Conservation (phyloP, 1,284 basidiomycete species). For the Porphyrellus sp. region DNA sequence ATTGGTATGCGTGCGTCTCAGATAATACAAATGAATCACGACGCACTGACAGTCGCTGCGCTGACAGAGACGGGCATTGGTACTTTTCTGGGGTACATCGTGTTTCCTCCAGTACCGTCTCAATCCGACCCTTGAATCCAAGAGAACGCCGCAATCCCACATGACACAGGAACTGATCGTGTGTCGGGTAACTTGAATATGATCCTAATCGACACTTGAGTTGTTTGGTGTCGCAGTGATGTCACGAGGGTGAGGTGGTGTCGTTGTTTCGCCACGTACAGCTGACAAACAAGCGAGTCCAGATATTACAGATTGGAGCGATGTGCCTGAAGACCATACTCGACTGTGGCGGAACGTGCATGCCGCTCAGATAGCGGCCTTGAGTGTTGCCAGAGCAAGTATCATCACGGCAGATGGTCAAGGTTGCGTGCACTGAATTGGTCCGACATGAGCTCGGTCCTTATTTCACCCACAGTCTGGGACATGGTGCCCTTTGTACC, state of each 20-base stretch:
- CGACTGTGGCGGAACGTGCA: constrained; percentile 69
- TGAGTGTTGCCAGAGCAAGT: constrained; percentile 48
- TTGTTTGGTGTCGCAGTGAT: constrained; percentile 71
- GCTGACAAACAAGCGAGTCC: constrained; percentile 1
- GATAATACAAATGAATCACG: constrained; percentile 53
- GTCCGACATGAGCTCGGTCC: constrained; percentile 44
- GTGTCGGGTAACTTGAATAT: constrained; percentile 57
- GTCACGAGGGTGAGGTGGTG: constrained; percentile 62
- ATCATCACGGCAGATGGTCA: constrained; percentile 59
- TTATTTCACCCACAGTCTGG: constrained; percentile 81
- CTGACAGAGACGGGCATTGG: constrained; percentile 59
- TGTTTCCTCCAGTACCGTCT: background rate
- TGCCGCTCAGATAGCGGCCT: constrained; percentile 59
- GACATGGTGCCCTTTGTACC: constrained; percentile 53
- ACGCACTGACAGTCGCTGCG: constrained; percentile 56
- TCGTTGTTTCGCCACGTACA: background rate
- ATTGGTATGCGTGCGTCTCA: constrained; percentile 77
- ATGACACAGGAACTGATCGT: constrained; percentile 74
- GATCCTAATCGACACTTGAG: constrained; percentile 77
- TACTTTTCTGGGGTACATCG: constrained; percentile 72
- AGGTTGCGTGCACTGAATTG: constrained; percentile 60
- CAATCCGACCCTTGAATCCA: constrained; percentile 10
- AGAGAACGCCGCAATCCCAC: constrained; percentile 85
- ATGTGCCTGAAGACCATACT: constrained; percentile 53
- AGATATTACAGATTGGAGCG: constrained; percentile 71